Conservation (phyloP, 2,329 filamentous ascomycete genomes). For the Pestalotiopsis sp. region DNA sequence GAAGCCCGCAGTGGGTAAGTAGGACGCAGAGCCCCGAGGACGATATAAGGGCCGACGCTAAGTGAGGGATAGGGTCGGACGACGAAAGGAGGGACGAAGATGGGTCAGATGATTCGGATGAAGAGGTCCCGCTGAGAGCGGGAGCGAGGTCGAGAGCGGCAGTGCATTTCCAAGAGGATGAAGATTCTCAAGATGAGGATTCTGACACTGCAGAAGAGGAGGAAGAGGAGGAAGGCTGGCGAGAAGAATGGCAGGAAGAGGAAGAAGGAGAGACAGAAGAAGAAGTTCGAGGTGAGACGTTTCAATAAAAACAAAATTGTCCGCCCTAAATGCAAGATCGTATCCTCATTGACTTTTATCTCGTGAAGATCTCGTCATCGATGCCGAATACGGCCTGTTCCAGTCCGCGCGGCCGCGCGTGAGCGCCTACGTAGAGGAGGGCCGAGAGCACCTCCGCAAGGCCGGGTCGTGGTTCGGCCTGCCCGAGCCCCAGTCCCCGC, state of each 20-base stretch:
- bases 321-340: neutral
- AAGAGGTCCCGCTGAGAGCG: neutral
- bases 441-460: neutral
- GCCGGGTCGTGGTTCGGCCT: slow-evolving; percentile 3
- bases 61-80: neutral
- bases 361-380: neutral
- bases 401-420: neutral
- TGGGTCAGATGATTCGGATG: neutral
- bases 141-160: neutral
- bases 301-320: neutral
- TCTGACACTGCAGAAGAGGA: neutral
- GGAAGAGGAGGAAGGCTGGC: neutral
- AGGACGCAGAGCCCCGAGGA: neutral
- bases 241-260: neutral
- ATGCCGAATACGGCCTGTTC: neutral
- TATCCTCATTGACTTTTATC: neutral
- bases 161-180: neutral
- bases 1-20: neutral
- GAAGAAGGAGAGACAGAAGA: neutral
- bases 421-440: neutral
- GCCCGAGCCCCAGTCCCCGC: neutral
- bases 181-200: neutral
- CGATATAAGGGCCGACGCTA: neutral
- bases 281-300: slow-evolving; percentile 1
- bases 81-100: neutral